Evolutionary conservation across 2,329 filamentous ascomycete species (phyloP).

Genomic region (Monilinia aucupariae): DNA sequence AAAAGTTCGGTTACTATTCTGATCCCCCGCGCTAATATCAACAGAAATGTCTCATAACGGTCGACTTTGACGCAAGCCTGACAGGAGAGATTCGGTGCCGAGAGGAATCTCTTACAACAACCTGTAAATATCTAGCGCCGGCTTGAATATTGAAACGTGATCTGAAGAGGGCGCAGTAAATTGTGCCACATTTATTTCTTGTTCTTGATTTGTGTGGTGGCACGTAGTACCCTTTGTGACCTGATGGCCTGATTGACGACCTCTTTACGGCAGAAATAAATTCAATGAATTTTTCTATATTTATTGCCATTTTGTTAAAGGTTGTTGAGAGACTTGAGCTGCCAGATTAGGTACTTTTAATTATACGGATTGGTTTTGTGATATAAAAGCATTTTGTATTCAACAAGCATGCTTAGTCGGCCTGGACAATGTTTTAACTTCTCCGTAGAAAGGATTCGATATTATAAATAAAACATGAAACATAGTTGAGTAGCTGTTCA

Average conservation of each 20-base stretch:
- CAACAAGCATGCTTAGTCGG: not conserved
- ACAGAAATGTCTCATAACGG: not conserved
- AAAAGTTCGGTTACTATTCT: constrained; percentile 12
- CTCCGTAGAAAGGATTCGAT: not conserved
- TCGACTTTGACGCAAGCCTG: not conserved
- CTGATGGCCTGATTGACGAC: not conserved
- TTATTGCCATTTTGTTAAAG: not conserved
- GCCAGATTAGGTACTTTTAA: not conserved
- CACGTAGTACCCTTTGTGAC: not conserved
- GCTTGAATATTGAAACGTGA: constrained; percentile 3
- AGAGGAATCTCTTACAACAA: not conserved
- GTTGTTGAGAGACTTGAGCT: not conserved
- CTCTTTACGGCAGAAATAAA: not conserved
- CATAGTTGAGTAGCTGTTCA: not conserved
- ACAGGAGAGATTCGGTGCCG: not conserved
- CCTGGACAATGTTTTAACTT: not conserved
- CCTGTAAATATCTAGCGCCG: not conserved
- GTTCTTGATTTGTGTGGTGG: not conserved
- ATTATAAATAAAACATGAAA: not conserved
- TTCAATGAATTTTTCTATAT: not conserved
- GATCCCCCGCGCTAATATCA: constrained; percentile 5
- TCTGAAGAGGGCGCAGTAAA: constrained; percentile 11
- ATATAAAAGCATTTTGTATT: not conserved
- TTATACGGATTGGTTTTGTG: not conserved
- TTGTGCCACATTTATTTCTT: not conserved